Percentiles rank a stretch among this genome's conserved stretches.
These are phyloP conservation scores for Pythium grandisporangium DNA, from an alignment of 352 stramenopile genomes.

Conservation along the genomic window DNA sequence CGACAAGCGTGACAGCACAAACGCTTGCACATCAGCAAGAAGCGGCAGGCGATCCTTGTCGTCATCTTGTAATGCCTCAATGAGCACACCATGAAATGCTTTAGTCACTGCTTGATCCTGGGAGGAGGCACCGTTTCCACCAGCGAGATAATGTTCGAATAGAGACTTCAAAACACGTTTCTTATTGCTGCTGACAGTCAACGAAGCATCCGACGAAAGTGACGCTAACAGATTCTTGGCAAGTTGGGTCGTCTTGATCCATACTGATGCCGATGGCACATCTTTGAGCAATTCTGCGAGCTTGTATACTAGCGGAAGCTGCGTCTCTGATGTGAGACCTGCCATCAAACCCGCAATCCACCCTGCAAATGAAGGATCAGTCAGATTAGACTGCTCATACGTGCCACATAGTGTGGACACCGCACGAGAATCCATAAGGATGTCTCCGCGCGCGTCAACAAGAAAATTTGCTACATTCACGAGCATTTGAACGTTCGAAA, in stretches of 20 bases:
- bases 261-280: conserved; percentile 40
- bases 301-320: conserved; percentile 39
- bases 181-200: conserved; percentile 5
- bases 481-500: conserved; percentile 20
- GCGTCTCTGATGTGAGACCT: conserved; percentile 25
- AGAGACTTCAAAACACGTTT: conserved; percentile 31
- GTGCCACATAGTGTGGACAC: conserved; percentile 39
- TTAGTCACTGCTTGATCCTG: conserved; percentile 26
- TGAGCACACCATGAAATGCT: conserved; percentile 38
- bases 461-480: conserved; percentile 30
- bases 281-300: conserved; percentile 51
- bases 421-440: conserved; percentile 62
- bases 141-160: conserved; percentile 44
- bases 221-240: conserved; percentile 21
- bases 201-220: conserved; percentile 5
- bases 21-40: conserved; percentile 25
- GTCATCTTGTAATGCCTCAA: conserved; percentile 34
- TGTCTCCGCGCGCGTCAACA: conserved; percentile 57
- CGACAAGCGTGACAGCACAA: conserved; percentile 27
- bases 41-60: conserved; percentile 22
- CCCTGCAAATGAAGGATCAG: conserved; percentile 6
- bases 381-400: conserved; percentile 15
- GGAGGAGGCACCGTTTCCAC: conserved; percentile 16
- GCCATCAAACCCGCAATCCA: conserved; percentile 9
- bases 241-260: conserved; percentile 56